A percentile compares a stretch with the other conserved stretches of the same genome.
Evolutionary conservation across 768 basidiomycete species (phyloP).

Genomic region (Boletus huronensis): DNA sequence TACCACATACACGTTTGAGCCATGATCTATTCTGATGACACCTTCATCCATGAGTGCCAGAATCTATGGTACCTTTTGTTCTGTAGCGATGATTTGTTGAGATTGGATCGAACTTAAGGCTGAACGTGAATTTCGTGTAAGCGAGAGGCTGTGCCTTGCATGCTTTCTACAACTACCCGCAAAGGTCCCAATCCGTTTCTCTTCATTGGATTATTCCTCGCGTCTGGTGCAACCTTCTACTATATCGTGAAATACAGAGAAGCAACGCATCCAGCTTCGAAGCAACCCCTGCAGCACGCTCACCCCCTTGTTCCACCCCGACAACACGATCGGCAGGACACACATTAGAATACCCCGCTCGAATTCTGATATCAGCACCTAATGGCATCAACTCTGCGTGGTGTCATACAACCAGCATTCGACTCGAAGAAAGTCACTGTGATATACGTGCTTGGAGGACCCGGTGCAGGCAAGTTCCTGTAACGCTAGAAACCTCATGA

Average conservation of each 20-base stretch:
- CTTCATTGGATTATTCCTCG: slow-evolving; percentile 51
- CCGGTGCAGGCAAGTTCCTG: slow-evolving; percentile 73
- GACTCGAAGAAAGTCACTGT: slow-evolving; percentile 75
- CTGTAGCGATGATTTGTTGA: neutral
- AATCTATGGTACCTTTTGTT: neutral
- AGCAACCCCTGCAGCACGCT: slow-evolving; percentile 56
- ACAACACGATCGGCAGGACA: slow-evolving; percentile 32
- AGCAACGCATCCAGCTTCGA: slow-evolving; percentile 54
- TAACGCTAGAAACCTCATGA: slow-evolving; percentile 2
- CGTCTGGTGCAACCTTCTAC: slow-evolving; percentile 58
- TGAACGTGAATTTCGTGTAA: neutral
- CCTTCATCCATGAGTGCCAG: slow-evolving; percentile 39
- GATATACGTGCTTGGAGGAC: slow-evolving; percentile 94
- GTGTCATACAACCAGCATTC: slow-evolving; percentile 40
- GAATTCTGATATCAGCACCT: neutral
- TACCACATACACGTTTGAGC: slow-evolving; percentile 57
- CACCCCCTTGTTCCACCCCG: slow-evolving; percentile 64
- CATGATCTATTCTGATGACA: slow-evolving; percentile 54
- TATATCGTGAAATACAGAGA: slow-evolving; percentile 55
- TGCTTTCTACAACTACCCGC: slow-evolving; percentile 20
- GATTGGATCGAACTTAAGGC: neutral
- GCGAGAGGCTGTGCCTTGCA: slow-evolving; percentile 1
- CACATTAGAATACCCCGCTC: slow-evolving; percentile 5
- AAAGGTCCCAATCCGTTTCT: slow-evolving; percentile 60
- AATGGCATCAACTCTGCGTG: slow-evolving; percentile 17